phyloP scores from a whole-genome alignment of 768 basidiomycete genomes.

The Psilocybe sp. region DNA sequence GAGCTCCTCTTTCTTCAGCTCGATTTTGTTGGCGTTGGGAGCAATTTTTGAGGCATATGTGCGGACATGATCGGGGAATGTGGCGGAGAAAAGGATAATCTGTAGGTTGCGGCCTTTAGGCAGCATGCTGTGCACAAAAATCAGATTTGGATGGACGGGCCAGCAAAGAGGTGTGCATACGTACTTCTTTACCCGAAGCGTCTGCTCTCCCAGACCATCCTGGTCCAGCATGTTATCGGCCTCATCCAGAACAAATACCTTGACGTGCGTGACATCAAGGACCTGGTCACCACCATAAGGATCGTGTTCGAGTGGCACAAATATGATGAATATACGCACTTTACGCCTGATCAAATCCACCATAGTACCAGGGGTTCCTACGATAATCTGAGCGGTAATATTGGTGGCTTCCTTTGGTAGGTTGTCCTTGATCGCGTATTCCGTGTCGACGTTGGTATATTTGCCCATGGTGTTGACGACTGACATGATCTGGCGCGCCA shows the following conservation, averaged over 20 bases:
- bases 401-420: conserved; percentile 60
- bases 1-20: conserved; percentile 90
- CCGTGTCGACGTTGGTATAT: conserved; percentile 89
- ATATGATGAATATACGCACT: conserved; percentile 20
- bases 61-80: conserved; percentile 93
- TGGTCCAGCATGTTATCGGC: conserved; percentile 99
- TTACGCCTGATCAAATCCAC: conserved; percentile 76
- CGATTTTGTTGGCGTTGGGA: conserved; percentile 93
- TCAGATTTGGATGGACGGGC: background rate
- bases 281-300: conserved; percentile 30
- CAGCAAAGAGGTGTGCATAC: conserved; percentile 17
- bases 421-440: conserved; percentile 92
- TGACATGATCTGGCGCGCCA: conserved; percentile 96
- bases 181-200: conserved; percentile 90
- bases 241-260: conserved; percentile 95
- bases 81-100: conserved; percentile 96
- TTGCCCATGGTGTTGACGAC: conserved; percentile 94
- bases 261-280: conserved; percentile 77
- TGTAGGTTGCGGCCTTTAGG: conserved; percentile 62
- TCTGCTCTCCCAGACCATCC: conserved; percentile 92
- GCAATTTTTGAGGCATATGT: conserved; percentile 92
- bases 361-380: conserved; percentile 97
- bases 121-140: conserved; percentile 45
- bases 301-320: background rate
- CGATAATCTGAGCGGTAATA: conserved; percentile 86